Base-by-base conservation (phyloP, 345 rosid species). In the Camelina laxa region DNA sequence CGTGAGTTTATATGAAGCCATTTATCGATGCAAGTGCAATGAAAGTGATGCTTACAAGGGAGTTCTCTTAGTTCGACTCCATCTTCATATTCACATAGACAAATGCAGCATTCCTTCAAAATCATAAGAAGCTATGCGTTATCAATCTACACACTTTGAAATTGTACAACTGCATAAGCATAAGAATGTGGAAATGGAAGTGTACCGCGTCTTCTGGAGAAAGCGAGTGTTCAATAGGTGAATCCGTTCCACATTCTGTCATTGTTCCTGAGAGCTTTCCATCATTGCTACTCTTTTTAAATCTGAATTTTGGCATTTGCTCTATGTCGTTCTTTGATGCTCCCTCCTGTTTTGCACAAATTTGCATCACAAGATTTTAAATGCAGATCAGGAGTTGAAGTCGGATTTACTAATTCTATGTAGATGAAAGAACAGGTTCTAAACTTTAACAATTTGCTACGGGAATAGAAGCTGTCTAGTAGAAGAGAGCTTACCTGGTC, bases 81-180 rank as follows among this genome's bases (percentile, higher is more conserved):
- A 4, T 92, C 97, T 45, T 92, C 97, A 13, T 92, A 95, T 14
- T 91, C 79, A 59, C 89, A 88, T 9, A 95, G 96, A 80, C 97
- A 95, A 68, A 95, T 90, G 92, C 99, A 95, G 38, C 99, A 95
- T 72, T 95, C 99, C 99, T 95, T 62, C 79, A 81, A 48, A 72
- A 3, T 27, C 19, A 33, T 7, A 39, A 17, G 30, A 54, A 19
- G 27, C 61, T 30, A 58, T 0, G 14, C 2, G 4, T 49, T 27
- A 4, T 68, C 13, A 39, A 9, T 60, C 47, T 31, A 51, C 24
- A 42, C 56, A 49, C 17, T 20, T 67, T 42, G 0, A 8, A 41
- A 53, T 39, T 51, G 16, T 60, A 16, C 6, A 61, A 61, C 7
- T 45, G 30, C 13, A 64, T 58, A 15, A 48, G 30, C 13, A 64